A percentile compares a stretch with the other conserved stretches of the same genome.
These are phyloP conservation scores for peach (Prunus persica) DNA, from an alignment of 306 rosid species.

Conservation along the genomic window Prunus_persica_NCBIv2 NC_034011.1:24910001-24910500, in stretches of 20 bases:
- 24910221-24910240: conserved; percentile 66
- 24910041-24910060: conserved; percentile 64
- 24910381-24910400: conserved; percentile 48
- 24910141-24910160: conserved; percentile 72
- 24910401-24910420: conserved; percentile 51
- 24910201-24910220: conserved; percentile 43
- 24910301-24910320: conserved; percentile 54
- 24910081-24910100: conserved; percentile 49
- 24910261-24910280: conserved; percentile 61
- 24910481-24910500: conserved; percentile 58
- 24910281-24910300: conserved; percentile 48
- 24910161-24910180: conserved; percentile 56
- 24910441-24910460: conserved; percentile 55
- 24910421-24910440: conserved; percentile 67
- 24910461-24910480: conserved; percentile 67
- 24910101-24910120: conserved; percentile 87
- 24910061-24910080: conserved; percentile 34
- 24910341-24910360: conserved; percentile 52
- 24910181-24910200: conserved; percentile 57
- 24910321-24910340: conserved; percentile 46
- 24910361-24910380: conserved; percentile 66
- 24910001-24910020: conserved; percentile 34
- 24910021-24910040: conserved; percentile 75
- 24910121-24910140: conserved; percentile 88
- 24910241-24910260: conserved; percentile 51